Evolutionary conservation across 495 filamentous ascomycete genomes (phyloP).

Genomic region (Thermothielavioides terrestris): DNA sequence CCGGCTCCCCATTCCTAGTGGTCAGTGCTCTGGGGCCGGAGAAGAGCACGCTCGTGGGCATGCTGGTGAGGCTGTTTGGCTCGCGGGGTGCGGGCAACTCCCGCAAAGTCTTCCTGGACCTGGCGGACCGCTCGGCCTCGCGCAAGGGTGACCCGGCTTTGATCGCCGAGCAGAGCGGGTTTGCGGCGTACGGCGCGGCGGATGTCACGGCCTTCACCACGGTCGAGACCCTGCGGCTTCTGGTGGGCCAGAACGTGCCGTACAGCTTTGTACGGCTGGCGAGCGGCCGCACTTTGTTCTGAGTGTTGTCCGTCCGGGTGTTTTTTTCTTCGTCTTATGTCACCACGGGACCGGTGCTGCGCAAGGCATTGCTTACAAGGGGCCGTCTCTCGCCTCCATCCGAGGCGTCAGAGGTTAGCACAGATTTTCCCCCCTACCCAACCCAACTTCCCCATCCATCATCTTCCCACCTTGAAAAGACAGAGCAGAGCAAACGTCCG

Average conservation of each 20-base stretch:
- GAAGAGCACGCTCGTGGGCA: constrained; percentile 70
- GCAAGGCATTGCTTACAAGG: no score
- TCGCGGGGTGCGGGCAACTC: constrained; percentile 42
- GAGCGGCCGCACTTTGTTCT: constrained; percentile 60
- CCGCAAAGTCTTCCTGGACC: constrained; percentile 72
- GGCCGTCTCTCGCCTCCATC: not conserved
- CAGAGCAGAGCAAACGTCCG: no score
- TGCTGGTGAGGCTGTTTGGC: constrained; percentile 61
- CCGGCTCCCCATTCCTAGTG: constrained; percentile 67
- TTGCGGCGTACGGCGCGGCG: constrained; percentile 68
- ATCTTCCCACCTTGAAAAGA: no score
- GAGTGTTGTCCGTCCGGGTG: constrained; percentile 4
- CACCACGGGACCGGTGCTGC: no score
- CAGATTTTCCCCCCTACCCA: not conserved
- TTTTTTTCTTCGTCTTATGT: not conserved
- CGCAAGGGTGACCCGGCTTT: constrained; percentile 58
- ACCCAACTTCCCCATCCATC: no score
- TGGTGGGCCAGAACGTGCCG: constrained; percentile 78
- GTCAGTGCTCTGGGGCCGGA: constrained; percentile 69
- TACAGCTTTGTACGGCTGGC: constrained; percentile 80
- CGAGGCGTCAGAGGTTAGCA: not conserved
- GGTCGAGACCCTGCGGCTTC: constrained; percentile 64
- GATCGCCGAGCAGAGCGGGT: constrained; percentile 61
- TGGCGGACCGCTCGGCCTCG: constrained; percentile 54
- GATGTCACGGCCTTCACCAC: constrained; percentile 76